Base-by-base conservation (phyloP, 139 green algal genomes). In the Picochlorum sp. region DNA sequence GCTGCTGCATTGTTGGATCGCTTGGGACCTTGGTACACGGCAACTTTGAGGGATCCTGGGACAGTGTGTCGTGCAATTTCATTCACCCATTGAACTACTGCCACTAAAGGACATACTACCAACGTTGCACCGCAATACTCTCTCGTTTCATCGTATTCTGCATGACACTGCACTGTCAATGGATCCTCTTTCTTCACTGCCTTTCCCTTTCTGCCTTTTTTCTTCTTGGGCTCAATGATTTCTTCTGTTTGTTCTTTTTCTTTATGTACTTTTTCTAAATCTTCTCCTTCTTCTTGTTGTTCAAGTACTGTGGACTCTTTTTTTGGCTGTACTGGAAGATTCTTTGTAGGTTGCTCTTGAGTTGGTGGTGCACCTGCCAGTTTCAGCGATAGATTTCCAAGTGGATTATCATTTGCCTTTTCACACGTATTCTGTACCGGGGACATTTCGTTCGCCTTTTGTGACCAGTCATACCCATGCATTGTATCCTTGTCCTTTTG, bases 71-170 rank as follows among this genome's bases (percentile, higher is more conserved):
- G 72, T 8, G 77, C 84, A 41, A 97, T 96, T 82, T 97, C 92
- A 28, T 84, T 55, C 10, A 76, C 63, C 92, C 92, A 98, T 79
- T 97, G 90, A 23, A 96, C 88, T 49, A 96, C 70, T 3, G 92
- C 92, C 23, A 95, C 85, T 55, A 96, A 70, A 9, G 92, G 92
- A 72, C 89, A 96, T 15, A 98, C 70, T 44, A 97, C 89, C 34
- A 97, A 81, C 7, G 91, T 98, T n/a, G 88, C 81, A 45, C 67
- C 55, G 59, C 67, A 78, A 67, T 68, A 85, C 31, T 28, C 34
- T 16, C 1, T 41, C 0, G 6, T 60, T 60, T 62, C 66, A 67
- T 45, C 20, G 28, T 26, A 24, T 52, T 31, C 21, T 6, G n/a
- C n/a, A 45, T 62, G 14, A 28, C 56, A 21, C 26, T 62, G 14